Conservation (phyloP, 257 asterid genomes). For the Knoxia roxburghii region DNA sequence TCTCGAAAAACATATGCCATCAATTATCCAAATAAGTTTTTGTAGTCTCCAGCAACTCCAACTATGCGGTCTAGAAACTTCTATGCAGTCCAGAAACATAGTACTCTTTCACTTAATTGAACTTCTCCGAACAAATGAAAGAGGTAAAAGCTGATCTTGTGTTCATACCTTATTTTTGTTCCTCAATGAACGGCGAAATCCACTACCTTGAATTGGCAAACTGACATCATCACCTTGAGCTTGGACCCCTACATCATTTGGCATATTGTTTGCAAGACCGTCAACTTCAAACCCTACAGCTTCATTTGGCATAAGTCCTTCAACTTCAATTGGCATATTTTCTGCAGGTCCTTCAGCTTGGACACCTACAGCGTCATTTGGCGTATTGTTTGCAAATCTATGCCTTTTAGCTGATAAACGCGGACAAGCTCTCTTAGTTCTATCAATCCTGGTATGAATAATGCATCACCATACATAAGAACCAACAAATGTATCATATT, state of each 20-base stretch:
- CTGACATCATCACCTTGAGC: neutral
- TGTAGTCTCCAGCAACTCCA: neutral
- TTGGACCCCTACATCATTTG: neutral
- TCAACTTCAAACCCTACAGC: too few relatives aligned
- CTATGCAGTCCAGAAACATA: neutral
- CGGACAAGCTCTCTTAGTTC: neutral
- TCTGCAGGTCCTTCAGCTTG: neutral
- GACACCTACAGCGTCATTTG: neutral
- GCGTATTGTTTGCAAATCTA: neutral
- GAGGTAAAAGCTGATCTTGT: neutral
- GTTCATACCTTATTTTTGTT: conserved; percentile 9
- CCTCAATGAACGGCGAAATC: conserved; percentile 8
- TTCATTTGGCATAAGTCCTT: too few relatives aligned
- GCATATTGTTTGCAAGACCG: too few relatives aligned
- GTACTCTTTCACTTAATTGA: neutral
- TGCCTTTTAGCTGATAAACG: neutral
- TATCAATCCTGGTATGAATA: neutral
- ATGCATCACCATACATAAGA: neutral
- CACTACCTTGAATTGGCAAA: neutral
- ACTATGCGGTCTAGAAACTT: neutral
- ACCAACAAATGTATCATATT: neutral
- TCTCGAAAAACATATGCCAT: neutral
- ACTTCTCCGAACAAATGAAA: neutral
- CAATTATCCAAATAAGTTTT: neutral
- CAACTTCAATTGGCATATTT: too few relatives aligned